Percentiles rank a stretch among this genome's conserved stretches.
phyloP scores from a whole-genome alignment of 2,329 filamentous ascomycete genomes.

The Trichoderma semiorbis region DNA sequence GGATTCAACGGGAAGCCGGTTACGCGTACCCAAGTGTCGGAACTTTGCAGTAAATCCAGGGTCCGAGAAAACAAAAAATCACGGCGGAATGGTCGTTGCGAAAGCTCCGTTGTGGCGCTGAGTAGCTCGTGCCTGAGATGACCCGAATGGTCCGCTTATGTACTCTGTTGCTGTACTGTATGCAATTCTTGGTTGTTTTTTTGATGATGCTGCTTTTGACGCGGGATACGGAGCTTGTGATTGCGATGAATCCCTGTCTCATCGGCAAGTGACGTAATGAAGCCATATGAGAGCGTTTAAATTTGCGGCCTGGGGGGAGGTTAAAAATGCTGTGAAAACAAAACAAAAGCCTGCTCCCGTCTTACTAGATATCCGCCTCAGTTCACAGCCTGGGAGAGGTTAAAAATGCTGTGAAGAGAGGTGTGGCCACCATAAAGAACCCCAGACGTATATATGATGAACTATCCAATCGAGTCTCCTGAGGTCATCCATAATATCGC shows the following conservation, averaged over 20 bases:
- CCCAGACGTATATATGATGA: too few relatives aligned
- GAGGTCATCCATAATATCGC: too few relatives aligned
- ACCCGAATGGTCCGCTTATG: neutral
- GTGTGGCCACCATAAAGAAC: too few relatives aligned
- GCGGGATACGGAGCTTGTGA: neutral
- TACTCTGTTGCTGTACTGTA: neutral
- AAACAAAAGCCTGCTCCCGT: too few relatives aligned
- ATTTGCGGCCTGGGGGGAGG: neutral
- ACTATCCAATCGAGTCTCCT: too few relatives aligned
- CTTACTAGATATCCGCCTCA: too few relatives aligned
- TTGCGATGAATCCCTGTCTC: neutral
- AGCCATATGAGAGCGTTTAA: neutral
- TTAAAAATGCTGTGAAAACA: too few relatives aligned
- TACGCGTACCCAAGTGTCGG: neutral
- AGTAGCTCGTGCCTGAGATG: neutral
- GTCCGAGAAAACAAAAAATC: neutral
- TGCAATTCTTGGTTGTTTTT: neutral
- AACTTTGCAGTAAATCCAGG: neutral
- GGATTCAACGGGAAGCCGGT: neutral
- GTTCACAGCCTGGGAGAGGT: too few relatives aligned
- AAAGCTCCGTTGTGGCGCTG: neutral
- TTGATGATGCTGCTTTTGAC: neutral
- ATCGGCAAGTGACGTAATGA: neutral
- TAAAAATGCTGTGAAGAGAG: too few relatives aligned
- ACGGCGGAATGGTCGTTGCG: neutral